Conservation (phyloP, 192 early-diverging fungal genomes). For the Cetraspora pellucida region DNA sequence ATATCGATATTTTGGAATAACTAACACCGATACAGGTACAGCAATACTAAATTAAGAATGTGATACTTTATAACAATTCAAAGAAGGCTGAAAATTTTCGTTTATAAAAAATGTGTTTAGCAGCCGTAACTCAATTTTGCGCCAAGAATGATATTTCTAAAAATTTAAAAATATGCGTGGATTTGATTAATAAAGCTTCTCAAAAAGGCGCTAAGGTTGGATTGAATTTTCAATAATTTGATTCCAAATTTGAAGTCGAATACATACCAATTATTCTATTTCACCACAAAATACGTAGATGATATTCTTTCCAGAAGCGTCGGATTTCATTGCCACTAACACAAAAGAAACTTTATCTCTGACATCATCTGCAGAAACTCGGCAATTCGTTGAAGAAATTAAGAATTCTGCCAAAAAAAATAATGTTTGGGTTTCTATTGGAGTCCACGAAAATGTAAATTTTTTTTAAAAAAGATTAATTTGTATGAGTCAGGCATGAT, state of each 20-base stretch:
- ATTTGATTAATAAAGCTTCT: constrained; percentile 62
- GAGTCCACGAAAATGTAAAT: constrained; percentile 71
- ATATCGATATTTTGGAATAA: too few species aligned
- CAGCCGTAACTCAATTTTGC: constrained; percentile 76
- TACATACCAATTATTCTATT: not conserved
- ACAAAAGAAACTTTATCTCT: constrained; percentile 52
- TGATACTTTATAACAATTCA: too few species aligned
- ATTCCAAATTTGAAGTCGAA: not conserved
- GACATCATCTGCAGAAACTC: constrained; percentile 48
- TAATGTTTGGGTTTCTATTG: constrained; percentile 72
- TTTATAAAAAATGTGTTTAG: not conserved
- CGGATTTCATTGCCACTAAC: constrained; percentile 74
- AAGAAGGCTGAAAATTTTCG: too few species aligned
- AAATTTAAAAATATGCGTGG: constrained; percentile 64
- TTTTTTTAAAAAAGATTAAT: not conserved
- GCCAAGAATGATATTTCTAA: constrained; percentile 56
- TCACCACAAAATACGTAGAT: constrained; percentile 43
- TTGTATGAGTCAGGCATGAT: too few species aligned
- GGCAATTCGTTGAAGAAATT: constrained; percentile 63
- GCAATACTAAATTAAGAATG: too few species aligned
- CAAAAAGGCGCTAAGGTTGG: constrained; percentile 58
- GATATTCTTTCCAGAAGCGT: constrained; percentile 82
- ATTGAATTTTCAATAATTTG: not conserved
- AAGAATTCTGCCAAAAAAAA: constrained; percentile 59
- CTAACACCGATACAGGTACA: too few species aligned